phyloP scores from a whole-genome alignment of 208 protist genomes.

The Acanthamoeba castellanii region DNA sequence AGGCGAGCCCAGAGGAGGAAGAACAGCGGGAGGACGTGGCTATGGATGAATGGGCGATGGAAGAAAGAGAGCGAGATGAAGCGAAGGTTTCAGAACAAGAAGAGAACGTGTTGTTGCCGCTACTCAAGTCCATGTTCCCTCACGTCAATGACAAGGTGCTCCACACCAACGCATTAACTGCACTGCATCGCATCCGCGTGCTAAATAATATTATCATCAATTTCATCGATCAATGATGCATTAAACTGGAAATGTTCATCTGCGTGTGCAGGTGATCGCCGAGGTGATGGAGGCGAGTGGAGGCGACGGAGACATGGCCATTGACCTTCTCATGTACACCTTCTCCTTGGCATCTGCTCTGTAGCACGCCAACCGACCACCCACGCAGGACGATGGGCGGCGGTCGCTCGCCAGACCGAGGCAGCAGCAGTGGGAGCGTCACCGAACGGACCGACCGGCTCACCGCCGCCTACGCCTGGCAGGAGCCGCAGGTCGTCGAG shows the following conservation, averaged over 20 bases:
- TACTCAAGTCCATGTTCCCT: conserved; percentile 22
- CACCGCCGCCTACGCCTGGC: neutral
- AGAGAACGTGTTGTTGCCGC: neutral
- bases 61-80: neutral
- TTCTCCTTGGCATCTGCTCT: neutral
- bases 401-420: neutral
- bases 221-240: neutral
- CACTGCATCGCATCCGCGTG: neutral
- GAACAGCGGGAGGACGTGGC: no score
- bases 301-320: conserved; percentile 9
- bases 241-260: neutral
- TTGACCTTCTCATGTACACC: conserved; percentile 23
- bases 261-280: neutral
- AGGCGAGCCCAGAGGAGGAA: no score
- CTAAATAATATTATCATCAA: neutral
- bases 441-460: neutral
- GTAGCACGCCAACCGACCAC: neutral
- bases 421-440: neutral
- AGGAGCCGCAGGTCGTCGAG: neutral
- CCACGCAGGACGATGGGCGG: conserved; percentile 5
- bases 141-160: neutral
- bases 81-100: neutral
- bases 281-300: conserved; percentile 1
- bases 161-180: neutral
- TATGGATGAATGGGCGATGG: neutral